phyloP scores from a whole-genome alignment of 1,139 yeast species.

The Zygosaccharomyces pseudobailii region DNA sequence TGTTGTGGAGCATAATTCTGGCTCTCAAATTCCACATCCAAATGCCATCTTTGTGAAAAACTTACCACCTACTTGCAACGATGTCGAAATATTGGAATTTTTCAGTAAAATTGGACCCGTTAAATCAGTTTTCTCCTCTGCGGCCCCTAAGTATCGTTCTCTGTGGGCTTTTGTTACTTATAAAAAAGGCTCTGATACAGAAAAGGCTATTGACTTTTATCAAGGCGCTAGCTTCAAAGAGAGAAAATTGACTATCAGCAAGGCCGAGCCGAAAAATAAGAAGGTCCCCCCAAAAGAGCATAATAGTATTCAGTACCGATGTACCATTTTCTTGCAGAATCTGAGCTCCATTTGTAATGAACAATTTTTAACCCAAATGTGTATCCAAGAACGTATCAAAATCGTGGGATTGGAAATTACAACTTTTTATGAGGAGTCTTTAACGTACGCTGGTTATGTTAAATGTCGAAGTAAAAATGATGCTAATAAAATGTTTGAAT shows the following conservation, averaged over 20 bases:
- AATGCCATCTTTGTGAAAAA: slow-evolving; percentile 43
- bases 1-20: slow-evolving; percentile 4
- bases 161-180: slow-evolving; percentile 46
- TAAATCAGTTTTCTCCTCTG: slow-evolving; percentile 38
- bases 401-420: slow-evolving; percentile 16
- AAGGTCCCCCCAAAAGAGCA: slow-evolving; percentile 6
- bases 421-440: slow-evolving; percentile 15
- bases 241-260: slow-evolving; percentile 31
- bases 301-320: slow-evolving; percentile 10
- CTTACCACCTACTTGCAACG: slow-evolving; percentile 38
- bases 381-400: slow-evolving; percentile 24
- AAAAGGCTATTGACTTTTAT: slow-evolving; percentile 28
- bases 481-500: slow-evolving; percentile 20
- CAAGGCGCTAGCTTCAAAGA: slow-evolving; percentile 30
- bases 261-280: slow-evolving; percentile 26
- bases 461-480: slow-evolving; percentile 22
- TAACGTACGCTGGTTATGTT: slow-evolving; percentile 26
- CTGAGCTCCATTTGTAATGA: slow-evolving; percentile 29
- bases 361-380: slow-evolving; percentile 23
- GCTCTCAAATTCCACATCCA: slow-evolving; percentile 25
- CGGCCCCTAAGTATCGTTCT: slow-evolving; percentile 37
- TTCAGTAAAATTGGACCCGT: slow-evolving; percentile 42
- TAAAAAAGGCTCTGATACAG: slow-evolving; percentile 33
- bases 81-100: slow-evolving; percentile 35
- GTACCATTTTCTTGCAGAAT: slow-evolving; percentile 22